Percentiles rank a stretch among this genome's conserved stretches.
phyloP scores from a whole-genome alignment of 1,284 basidiomycete genomes.

The Kalmanozyma brasiliensis region DNA sequence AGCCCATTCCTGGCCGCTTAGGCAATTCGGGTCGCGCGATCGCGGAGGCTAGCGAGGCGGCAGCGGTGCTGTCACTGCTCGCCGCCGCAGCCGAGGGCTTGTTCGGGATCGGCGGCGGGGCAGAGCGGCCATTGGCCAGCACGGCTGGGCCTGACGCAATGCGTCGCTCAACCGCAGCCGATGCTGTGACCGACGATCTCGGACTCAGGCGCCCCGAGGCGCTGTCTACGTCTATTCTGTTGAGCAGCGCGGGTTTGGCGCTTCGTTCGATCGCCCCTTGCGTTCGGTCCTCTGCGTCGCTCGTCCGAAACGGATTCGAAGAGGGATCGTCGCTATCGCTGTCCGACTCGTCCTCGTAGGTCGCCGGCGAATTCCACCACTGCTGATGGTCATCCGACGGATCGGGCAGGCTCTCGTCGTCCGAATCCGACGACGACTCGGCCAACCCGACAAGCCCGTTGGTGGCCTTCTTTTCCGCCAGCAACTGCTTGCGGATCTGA shows the following conservation, averaged over 20 bases:
- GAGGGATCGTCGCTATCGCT: slow-evolving; percentile 16
- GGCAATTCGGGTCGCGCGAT: slow-evolving; percentile 34
- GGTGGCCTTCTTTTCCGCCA: slow-evolving; percentile 32
- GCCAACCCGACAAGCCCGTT: slow-evolving; percentile 19
- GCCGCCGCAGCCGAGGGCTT: slow-evolving; percentile 23
- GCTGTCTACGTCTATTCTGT: background rate
- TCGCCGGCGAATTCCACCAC: slow-evolving; percentile 38
- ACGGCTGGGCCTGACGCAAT: slow-evolving; percentile 30
- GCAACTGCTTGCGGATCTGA: slow-evolving; percentile 75
- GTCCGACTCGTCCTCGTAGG: slow-evolving; percentile 5
- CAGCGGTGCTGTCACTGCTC: background rate
- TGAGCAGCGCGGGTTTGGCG: background rate
- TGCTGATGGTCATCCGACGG: slow-evolving; percentile 41
- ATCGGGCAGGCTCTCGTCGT: slow-evolving; percentile 33
- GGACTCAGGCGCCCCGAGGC: slow-evolving; percentile 9
- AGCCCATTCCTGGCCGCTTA: slow-evolving; percentile 32
- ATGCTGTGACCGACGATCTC: slow-evolving; percentile 18
- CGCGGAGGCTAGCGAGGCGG: slow-evolving; percentile 3
- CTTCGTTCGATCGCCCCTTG: background rate
- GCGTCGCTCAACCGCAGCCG: slow-evolving; percentile 23
- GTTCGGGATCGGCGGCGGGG: slow-evolving; percentile 39
- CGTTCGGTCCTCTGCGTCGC: background rate
- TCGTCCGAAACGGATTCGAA: slow-evolving; percentile 21
- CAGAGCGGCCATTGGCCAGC: slow-evolving; percentile 9
- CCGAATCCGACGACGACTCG: slow-evolving; percentile 21